phyloP scores from a whole-genome alignment of 139 green algal species.

The Picochlorum sp. region DNA sequence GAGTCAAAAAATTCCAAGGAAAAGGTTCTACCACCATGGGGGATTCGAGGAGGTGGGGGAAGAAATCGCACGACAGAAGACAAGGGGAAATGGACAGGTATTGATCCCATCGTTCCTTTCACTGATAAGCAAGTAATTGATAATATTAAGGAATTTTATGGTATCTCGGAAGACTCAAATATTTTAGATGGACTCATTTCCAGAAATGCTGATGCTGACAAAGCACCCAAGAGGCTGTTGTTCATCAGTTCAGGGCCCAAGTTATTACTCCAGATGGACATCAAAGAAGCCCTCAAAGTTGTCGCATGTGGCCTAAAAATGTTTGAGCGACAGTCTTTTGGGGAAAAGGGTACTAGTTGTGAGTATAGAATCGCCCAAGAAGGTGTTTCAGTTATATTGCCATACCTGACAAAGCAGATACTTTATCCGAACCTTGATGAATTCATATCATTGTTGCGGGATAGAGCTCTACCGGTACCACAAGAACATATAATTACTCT shows the following conservation, averaged over 20 bases:
- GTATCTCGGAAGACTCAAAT: conserved; percentile 28
- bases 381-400: conserved; percentile 66
- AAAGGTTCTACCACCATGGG: not conserved
- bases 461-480: conserved; percentile 17
- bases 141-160: conserved; percentile 58
- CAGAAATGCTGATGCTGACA: not conserved
- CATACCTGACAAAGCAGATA: conserved; percentile 62
- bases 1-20: not conserved
- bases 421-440: conserved; percentile 35
- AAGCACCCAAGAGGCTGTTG: conserved; percentile 29
- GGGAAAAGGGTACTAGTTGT: conserved; percentile 39
- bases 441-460: conserved; percentile 44
- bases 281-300: conserved; percentile 60
- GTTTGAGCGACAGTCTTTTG: conserved; percentile 74
- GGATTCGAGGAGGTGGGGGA: not conserved
- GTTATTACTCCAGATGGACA: conserved; percentile 58
- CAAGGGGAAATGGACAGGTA: conserved; percentile 9
- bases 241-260: conserved; percentile 23
- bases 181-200: conserved; percentile 9
- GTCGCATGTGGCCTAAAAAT: conserved; percentile 73
- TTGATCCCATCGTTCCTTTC: conserved; percentile 52
- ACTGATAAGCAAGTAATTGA: conserved; percentile 23
- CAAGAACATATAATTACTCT: not conserved
- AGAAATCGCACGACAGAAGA: not conserved
- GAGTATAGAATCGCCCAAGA: conserved; percentile 81